phyloP scores from a whole-genome alignment of 2,329 filamentous ascomycete species.

The Alternaria rosae region DNA sequence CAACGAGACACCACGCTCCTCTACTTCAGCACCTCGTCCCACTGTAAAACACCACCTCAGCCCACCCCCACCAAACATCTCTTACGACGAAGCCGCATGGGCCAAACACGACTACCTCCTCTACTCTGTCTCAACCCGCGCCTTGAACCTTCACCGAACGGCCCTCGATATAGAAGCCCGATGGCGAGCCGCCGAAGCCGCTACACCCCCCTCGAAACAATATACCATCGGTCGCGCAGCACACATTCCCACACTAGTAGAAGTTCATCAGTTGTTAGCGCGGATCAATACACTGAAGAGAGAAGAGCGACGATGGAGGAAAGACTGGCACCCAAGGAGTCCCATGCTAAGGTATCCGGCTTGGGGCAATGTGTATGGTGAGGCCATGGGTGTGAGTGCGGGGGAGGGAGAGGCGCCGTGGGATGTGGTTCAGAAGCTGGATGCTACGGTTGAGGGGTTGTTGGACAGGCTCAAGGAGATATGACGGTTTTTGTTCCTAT shows the following conservation, averaged over 20 bases:
- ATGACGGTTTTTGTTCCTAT: not conserved
- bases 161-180: not conserved
- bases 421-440: not conserved
- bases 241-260: not conserved
- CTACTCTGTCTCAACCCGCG: not conserved
- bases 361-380: constrained; percentile 4
- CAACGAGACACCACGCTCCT: not conserved
- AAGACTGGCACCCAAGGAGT: constrained; percentile 1
- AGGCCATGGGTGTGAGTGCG: not conserved
- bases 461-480: not conserved
- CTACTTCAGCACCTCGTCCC: not conserved
- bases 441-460: not conserved
- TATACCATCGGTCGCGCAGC: not conserved
- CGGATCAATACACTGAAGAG: not conserved
- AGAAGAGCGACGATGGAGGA: not conserved
- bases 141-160: not conserved
- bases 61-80: not conserved
- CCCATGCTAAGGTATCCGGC: constrained; percentile 2
- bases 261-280: not conserved
- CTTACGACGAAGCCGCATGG: constrained; percentile 1
- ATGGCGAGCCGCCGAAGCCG: constrained; percentile 2
- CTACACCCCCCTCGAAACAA: not conserved
- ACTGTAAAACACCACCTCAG: not conserved
- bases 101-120: not conserved
- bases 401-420: not conserved